phyloP scores from a whole-genome alignment of 805 yeast genomes.

The Metschnikowia chrysomelidarum region DNA sequence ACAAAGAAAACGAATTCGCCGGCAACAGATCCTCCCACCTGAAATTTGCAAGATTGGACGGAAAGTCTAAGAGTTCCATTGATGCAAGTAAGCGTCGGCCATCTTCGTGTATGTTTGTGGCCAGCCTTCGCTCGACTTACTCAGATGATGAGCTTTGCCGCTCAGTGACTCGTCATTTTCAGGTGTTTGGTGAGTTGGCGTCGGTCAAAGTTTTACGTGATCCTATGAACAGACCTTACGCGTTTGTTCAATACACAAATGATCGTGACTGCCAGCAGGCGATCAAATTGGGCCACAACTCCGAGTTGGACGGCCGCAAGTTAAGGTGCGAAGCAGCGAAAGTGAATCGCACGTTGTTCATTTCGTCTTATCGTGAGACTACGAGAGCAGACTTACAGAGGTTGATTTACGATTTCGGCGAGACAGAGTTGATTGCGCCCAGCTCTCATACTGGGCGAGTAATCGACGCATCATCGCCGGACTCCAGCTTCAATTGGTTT shows the following conservation, averaged over 20 bases:
- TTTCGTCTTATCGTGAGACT: conserved; percentile 35
- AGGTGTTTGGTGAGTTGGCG: conserved; percentile 66
- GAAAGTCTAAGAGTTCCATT: not conserved
- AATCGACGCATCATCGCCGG: conserved; percentile 8
- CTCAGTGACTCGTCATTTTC: conserved; percentile 68
- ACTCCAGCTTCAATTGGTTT: conserved; percentile 54
- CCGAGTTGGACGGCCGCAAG: conserved; percentile 66
- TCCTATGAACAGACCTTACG: conserved; percentile 79
- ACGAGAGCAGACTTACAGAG: conserved; percentile 35
- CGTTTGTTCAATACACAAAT: conserved; percentile 80
- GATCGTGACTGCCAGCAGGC: conserved; percentile 72
- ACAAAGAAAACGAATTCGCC: conserved; percentile 12
- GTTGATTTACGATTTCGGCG: conserved; percentile 59
- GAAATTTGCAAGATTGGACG: not conserved
- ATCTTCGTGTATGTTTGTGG: conserved; percentile 85
- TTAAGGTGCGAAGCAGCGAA: conserved; percentile 89
- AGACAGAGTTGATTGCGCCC: conserved; percentile 61
- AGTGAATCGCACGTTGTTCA: conserved; percentile 80
- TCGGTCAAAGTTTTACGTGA: conserved; percentile 83
- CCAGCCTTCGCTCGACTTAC: conserved; percentile 64
- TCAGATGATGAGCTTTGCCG: conserved; percentile 70
- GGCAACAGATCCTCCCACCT: not conserved
- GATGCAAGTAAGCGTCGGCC: conserved; percentile 39
- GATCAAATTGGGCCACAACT: conserved; percentile 63
- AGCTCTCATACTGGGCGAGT: conserved; percentile 36